Evolutionary conservation across 805 yeast species (phyloP).

Genomic region (Candida sphagnicola): DNA sequence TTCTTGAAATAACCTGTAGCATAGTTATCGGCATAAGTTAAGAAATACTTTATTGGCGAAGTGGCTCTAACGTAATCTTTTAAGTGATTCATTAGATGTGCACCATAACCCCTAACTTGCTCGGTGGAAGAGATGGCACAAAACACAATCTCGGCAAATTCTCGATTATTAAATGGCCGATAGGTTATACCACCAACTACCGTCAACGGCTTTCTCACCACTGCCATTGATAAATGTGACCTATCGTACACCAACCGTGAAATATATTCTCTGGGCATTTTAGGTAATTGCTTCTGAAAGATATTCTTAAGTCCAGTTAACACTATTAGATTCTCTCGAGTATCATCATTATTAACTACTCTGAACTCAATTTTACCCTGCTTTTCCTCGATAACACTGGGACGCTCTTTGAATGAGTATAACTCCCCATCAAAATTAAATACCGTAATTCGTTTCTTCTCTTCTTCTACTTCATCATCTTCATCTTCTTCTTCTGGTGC

Average conservation of each 20-base stretch:
- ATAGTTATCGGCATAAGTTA: slow-evolving; percentile 97
- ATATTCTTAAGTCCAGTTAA: slow-evolving; percentile 93
- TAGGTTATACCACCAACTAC: slow-evolving; percentile 98
- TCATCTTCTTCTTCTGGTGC: slow-evolving; percentile 41
- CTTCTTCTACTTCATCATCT: slow-evolving; percentile 42
- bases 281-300: slow-evolving; percentile 95
- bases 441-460: slow-evolving; percentile 37
- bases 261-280: slow-evolving; percentile 97
- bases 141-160: slow-evolving; percentile 96
- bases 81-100: slow-evolving; percentile 95
- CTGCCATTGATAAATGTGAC: slow-evolving; percentile 93
- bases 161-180: slow-evolving; percentile 85
- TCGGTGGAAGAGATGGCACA: slow-evolving; percentile 98
- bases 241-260: slow-evolving; percentile 92
- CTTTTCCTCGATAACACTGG: slow-evolving; percentile 90
- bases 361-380: slow-evolving; percentile 92
- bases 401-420: slow-evolving; percentile 85
- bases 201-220: slow-evolving; percentile 85
- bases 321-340: slow-evolving; percentile 82
- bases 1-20: slow-evolving; percentile 98
- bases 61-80: slow-evolving; percentile 93
- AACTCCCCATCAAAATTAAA: slow-evolving; percentile 73
- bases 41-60: slow-evolving; percentile 75
- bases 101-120: slow-evolving; percentile 98
- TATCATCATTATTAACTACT: slow-evolving; percentile 93